phyloP scores from a whole-genome alignment of 176 grass and related monocot genomes.

The Oryza meridionalis region DNA sequence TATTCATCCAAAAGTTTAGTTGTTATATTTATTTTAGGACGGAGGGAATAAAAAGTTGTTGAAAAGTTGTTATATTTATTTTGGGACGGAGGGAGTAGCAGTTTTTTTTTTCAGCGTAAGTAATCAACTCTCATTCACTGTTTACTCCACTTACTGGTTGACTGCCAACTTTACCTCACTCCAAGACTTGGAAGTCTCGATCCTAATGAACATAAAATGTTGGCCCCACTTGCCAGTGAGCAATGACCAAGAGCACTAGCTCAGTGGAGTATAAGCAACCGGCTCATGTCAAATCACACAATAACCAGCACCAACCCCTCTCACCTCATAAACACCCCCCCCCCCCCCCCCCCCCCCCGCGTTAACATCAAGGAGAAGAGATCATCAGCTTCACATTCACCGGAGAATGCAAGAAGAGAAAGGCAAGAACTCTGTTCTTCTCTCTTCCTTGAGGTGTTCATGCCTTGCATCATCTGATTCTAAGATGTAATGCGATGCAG shows the following conservation, averaged over 20 bases:
- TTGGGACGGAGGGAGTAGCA: too few species aligned
- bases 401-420: slow-evolving; percentile 20
- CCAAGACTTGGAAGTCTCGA: not conserved
- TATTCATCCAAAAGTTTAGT: too few species aligned
- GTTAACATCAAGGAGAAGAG: slow-evolving; percentile 41
- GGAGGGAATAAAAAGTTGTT: too few species aligned
- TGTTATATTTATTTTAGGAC: too few species aligned
- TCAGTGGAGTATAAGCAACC: not conserved
- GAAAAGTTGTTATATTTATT: too few species aligned
- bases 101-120: too few species aligned
- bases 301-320: not conserved
- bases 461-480: not conserved
- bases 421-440: not conserved
- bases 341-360: not conserved
- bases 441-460: not conserved
- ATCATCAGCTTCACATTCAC: not conserved
- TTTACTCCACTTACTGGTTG: not conserved
- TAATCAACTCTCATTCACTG: not conserved
- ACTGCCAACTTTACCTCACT: slow-evolving; percentile 2
- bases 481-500: not conserved
- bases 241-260: slow-evolving; percentile 1
- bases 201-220: not conserved
- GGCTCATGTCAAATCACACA: slow-evolving; percentile 24
- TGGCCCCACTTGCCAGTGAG: slow-evolving; percentile 7
- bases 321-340: slow-evolving; percentile 3